Evolutionary conservation across 345 rosid species (phyloP).

Genomic region (Hibiscus trionum): DNA sequence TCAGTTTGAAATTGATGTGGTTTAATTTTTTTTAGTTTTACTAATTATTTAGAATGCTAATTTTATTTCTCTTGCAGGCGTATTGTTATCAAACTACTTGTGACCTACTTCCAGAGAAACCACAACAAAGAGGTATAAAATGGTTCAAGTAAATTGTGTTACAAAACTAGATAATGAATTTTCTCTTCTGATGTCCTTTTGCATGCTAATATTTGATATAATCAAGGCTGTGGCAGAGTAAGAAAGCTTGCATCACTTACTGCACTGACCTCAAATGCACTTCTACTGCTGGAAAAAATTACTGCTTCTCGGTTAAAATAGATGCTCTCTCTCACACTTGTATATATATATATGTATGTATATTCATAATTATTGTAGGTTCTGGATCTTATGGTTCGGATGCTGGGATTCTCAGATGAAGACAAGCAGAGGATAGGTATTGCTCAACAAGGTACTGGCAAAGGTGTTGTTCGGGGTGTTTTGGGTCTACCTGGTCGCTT

Average conservation of each 20-base stretch:
- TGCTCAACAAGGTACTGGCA: slow-evolving; percentile 76
- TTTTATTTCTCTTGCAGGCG: slow-evolving; percentile 46
- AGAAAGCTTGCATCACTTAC: not conserved
- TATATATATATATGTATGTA: too few species aligned
- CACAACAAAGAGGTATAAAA: slow-evolving; percentile 87
- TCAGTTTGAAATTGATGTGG: not conserved
- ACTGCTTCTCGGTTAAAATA: not conserved
- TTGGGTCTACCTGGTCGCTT: slow-evolving; percentile 88
- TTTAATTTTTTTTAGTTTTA: not conserved
- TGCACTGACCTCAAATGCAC: not conserved
- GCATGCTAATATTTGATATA: not conserved
- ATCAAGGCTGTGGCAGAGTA: not conserved
- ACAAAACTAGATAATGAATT: not conserved
- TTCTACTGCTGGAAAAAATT: not conserved
- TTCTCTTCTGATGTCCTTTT: not conserved
- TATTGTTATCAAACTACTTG: slow-evolving; percentile 82
- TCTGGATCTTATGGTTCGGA: slow-evolving; percentile 90
- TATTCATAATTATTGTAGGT: slow-evolving; percentile 37
- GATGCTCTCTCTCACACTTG: not conserved
- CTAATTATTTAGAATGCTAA: not conserved
- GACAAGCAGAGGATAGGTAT: slow-evolving; percentile 88
- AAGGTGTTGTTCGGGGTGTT: slow-evolving; percentile 92
- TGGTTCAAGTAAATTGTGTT: not conserved
- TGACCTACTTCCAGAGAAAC: slow-evolving; percentile 88
- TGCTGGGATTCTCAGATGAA: slow-evolving; percentile 95